Base-by-base conservation (phyloP, 805 yeast genomes). In the Starmerella powellii region DNA sequence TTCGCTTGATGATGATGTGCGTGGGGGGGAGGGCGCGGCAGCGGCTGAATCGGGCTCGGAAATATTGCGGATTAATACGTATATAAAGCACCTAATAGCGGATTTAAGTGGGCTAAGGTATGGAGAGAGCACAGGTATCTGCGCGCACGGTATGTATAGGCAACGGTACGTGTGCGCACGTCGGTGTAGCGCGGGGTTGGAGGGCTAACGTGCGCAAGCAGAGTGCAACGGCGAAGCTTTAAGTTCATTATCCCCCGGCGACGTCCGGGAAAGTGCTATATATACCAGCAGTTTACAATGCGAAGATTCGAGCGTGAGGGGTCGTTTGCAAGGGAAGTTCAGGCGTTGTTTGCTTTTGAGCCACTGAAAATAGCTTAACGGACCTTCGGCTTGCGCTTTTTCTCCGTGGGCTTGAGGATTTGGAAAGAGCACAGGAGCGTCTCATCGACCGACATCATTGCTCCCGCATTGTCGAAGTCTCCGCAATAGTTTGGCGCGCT, bases 391-490 rank as follows among this genome's bases (percentile, higher is more conserved):
- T 81, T 80, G 49, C 82, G 79, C 66, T 85, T 85, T 74, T 88
- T 88, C 63, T 91, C 97, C 40, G 98, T 96, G 24, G 98, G 98
- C 66, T 91, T 91, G 63, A 88, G 75, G 58, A 88, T 91, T 54
- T 66, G 70, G 63, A 88, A 88, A 15, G 96, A 87, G 70, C 98
- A 88, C 57, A 88, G 71, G 58, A 88, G 73, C 63, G 88, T 79
- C 67, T 91, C 97, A 64, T 91, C 97, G 44, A 88, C 97, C 58
- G 93, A 78, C 98, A 88, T 88, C 97, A 91, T 91, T 32, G 98
- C 98, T 59, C 97, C 98, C 2, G 97, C 96, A 60, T 88, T 88
- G 65, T 88, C 98, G 61, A 88, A 88, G 65, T 91, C 97, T 57
- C 98, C 98, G 73, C 97, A 91, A 63, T 87, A 87, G 66, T 91